phyloP scores from a whole-genome alignment of 768 basidiomycete species.

The Agrocybe praecox region DNA sequence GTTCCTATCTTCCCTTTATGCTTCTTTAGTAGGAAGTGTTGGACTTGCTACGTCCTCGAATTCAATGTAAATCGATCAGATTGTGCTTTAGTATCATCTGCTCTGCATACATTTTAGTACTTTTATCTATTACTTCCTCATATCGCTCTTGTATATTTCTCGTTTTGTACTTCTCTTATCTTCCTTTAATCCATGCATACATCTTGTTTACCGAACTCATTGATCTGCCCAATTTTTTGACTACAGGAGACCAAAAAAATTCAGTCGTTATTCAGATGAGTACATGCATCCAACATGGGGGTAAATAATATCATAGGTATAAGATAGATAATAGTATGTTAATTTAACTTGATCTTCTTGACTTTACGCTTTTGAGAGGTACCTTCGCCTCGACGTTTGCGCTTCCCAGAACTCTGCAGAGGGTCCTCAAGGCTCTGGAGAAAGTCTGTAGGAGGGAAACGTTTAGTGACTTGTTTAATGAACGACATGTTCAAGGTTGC shows the following conservation, averaged over 20 bases:
- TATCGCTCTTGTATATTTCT: not conserved
- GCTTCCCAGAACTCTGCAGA: slow-evolving; percentile 20
- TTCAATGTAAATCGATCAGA: slow-evolving; percentile 24
- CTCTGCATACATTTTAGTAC: not conserved
- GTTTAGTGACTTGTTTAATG: slow-evolving; percentile 38
- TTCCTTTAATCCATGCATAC: not conserved
- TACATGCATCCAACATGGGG: not conserved
- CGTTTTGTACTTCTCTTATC: not conserved
- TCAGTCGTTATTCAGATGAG: too few relatives aligned
- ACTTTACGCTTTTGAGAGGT: not conserved
- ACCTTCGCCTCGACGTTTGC: slow-evolving; percentile 19
- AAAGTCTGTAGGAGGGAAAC: slow-evolving; percentile 37
- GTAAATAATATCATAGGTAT: not conserved
- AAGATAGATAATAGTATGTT: not conserved
- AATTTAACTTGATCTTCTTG: slow-evolving; percentile 2
- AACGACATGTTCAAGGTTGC: slow-evolving; percentile 41
- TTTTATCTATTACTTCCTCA: not conserved
- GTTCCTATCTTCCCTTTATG: slow-evolving; percentile 1
- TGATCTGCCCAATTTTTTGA: too few relatives aligned
- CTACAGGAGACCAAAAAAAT: not conserved
- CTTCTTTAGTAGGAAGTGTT: not conserved
- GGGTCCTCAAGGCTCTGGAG: slow-evolving; percentile 32
- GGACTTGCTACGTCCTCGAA: not conserved
- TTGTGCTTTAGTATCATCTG: not conserved
- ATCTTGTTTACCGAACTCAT: not conserved